phyloP scores from a whole-genome alignment of 2,329 filamentous ascomycete species.

The Dissoconium aciculare region DNA sequence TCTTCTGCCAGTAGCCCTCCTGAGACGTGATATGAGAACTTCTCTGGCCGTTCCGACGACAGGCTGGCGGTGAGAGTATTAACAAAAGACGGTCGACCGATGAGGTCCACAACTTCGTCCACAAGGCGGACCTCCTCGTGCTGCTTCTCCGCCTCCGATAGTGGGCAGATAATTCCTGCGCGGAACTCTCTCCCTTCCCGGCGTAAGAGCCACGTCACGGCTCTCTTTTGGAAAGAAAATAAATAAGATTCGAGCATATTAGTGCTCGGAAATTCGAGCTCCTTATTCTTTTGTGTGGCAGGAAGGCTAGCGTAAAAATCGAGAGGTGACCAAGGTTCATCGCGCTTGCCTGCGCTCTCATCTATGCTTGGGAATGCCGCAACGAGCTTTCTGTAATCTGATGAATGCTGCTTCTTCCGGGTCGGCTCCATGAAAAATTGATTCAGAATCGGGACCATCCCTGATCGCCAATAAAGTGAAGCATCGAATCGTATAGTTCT shows the following conservation, averaged over 20 bases:
- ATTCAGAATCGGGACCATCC: too few species aligned
- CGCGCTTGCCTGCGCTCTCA: conserved; percentile 12
- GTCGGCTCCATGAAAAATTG: too few species aligned
- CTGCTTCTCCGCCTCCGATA: conserved; percentile 6
- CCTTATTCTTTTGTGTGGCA: conserved; percentile 36
- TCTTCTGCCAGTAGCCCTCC: conserved; percentile 64
- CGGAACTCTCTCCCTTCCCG: conserved; percentile 40
- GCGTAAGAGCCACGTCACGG: conserved; percentile 53
- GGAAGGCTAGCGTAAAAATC: conserved; percentile 58
- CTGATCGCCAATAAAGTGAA: too few species aligned
- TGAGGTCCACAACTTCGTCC: conserved; percentile 28
- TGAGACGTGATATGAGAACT: conserved; percentile 30
- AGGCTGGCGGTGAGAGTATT: conserved; percentile 50
- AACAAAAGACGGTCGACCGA: conserved; percentile 37
- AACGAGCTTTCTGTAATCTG: conserved; percentile 16
- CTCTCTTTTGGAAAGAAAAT: conserved; percentile 58
- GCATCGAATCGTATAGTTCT: too few species aligned
- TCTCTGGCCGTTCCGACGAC: conserved; percentile 21
- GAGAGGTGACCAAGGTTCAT: conserved; percentile 31
- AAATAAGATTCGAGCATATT: conserved; percentile 27
- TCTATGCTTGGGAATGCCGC: conserved; percentile 14
- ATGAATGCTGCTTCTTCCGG: conserved; percentile 14
- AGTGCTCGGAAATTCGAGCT: conserved; percentile 4
- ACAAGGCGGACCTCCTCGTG: conserved; percentile 22
- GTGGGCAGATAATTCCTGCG: background rate